A percentile compares a stretch with the other conserved stretches of the same genome.
phyloP scores from a whole-genome alignment of 805 yeast genomes.

The Ogataea paradorogensis region DNA sequence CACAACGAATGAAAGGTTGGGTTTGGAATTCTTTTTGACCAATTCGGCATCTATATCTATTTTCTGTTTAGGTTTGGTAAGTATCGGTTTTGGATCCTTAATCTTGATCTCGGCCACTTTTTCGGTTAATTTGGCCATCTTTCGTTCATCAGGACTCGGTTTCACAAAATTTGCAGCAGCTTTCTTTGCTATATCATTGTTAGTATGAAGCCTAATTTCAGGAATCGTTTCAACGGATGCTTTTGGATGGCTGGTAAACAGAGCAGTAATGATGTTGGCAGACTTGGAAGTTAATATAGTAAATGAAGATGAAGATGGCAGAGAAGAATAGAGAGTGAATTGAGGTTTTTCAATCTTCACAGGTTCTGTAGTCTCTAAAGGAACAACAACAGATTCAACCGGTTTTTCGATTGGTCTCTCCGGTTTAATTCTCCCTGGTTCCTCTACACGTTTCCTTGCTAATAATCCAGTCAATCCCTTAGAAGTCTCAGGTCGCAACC shows the following conservation, averaged over 20 bases:
- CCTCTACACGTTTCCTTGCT: neutral
- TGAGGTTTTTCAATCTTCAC: neutral
- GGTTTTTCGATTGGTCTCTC: neutral
- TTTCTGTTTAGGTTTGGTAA: slow-evolving; percentile 42
- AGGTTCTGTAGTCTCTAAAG: neutral
- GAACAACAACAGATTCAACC: neutral
- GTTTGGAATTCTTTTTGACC: slow-evolving; percentile 39
- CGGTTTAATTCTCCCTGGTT: neutral
- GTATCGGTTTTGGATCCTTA: slow-evolving; percentile 18
- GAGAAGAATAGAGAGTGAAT: neutral
- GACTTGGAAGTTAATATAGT: slow-evolving; percentile 1
- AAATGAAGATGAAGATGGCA: neutral
- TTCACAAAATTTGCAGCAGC: slow-evolving; percentile 53
- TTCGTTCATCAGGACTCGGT: slow-evolving; percentile 80
- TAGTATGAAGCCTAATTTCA: slow-evolving; percentile 31
- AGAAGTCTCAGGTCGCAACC: neutral
- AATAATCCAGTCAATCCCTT: slow-evolving; percentile 1
- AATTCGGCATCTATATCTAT: slow-evolving; percentile 43
- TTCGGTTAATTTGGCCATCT: slow-evolving; percentile 26
- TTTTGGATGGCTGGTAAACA: slow-evolving; percentile 4
- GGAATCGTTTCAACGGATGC: neutral
- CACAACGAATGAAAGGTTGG: slow-evolving; percentile 68
- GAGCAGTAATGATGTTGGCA: neutral
- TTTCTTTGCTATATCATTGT: slow-evolving; percentile 40
- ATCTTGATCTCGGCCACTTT: slow-evolving; percentile 25